Base-by-base conservation (phyloP, 1,284 basidiomycete species). In the Trametes pubescens region DNA sequence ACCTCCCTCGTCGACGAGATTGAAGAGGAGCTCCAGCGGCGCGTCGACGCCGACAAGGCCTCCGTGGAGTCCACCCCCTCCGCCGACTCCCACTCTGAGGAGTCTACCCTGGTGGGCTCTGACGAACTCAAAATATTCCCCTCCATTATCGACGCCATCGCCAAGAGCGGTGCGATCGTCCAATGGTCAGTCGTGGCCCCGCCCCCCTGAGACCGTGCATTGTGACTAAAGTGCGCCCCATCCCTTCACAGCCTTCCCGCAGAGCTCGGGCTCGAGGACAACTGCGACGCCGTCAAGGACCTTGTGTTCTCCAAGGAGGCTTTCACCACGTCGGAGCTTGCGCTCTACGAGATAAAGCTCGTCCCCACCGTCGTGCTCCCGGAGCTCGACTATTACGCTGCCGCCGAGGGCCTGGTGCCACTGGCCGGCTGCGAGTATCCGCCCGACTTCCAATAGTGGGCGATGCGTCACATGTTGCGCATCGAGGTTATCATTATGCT, bases 261-360 rank as follows among this genome's bases (percentile, higher is more conserved):
- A 10, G 40, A 59, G 29, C n/a, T 35, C 49, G 18, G 4, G 18
- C 6, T 10, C 43, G 29, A 22, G 10, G 5, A 35, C 18, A n/a
- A 26, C 11, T 29, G 11, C 54, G 37, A 43, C 16, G 37, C 37
- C 8, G 16, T 13, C 13, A 35, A 34, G 22, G 46, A 49, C 9
- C 46, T 49, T 13, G 46, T 57, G 0, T 38, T 29, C 16, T 16
- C 44, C 13, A 34, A 34, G 56, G 56, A 57, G 56, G 46, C 10
- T 3, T 24, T 57, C 46, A 49, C 18, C 35, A n/a, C 48, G 0
- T 34, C 46, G 9, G 60, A 61, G 34, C 47, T 61, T 29, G 60
- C 53, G 21, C 60, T 56, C n/a, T 61, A 35, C 53, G 54, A 56
- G 21, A 61, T 61, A 47, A 61, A 51, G 53, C 22, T 61, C 13